Conservation (phyloP, 2,329 filamentous ascomycete genomes). For the Talaromyces piceae region DNA sequence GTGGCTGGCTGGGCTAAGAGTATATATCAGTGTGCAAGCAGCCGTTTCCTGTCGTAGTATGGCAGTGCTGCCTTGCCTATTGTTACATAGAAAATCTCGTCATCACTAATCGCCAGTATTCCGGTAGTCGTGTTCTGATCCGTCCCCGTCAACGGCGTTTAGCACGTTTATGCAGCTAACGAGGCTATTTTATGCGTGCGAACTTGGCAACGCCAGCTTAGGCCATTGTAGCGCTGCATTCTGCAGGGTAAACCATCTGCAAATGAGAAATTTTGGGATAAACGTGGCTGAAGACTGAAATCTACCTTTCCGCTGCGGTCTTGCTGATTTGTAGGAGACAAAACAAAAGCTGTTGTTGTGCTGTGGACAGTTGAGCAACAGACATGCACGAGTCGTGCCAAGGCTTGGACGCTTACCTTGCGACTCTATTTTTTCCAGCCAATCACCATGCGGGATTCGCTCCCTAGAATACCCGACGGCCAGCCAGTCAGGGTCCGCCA, state of each 20-base stretch:
- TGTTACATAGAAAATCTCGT: not conserved
- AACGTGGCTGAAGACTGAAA: no score
- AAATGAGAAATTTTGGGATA: no score
- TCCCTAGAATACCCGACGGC: not conserved
- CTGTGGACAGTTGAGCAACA: no score
- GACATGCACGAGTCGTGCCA: no score
- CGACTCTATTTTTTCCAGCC: not conserved
- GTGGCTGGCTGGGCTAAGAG: not conserved
- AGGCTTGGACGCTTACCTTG: no score
- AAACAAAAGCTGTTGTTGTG: no score
- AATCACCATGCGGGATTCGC: not conserved
- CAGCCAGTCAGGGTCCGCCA: not conserved
- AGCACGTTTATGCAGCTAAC: not conserved
- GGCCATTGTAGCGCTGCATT: not conserved
- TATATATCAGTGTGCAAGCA: not conserved
- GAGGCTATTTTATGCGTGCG: not conserved
- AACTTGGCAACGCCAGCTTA: not conserved
- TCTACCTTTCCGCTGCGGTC: no score
- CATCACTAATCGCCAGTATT: not conserved
- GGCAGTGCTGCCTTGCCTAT: no score
- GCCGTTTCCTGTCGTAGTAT: no score
- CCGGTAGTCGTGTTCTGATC: not conserved
- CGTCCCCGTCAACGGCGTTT: not conserved
- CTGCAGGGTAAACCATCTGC: no score
- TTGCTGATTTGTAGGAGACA: no score